phyloP scores from a whole-genome alignment of 1,284 basidiomycete genomes.

The Boletus sp. region DNA sequence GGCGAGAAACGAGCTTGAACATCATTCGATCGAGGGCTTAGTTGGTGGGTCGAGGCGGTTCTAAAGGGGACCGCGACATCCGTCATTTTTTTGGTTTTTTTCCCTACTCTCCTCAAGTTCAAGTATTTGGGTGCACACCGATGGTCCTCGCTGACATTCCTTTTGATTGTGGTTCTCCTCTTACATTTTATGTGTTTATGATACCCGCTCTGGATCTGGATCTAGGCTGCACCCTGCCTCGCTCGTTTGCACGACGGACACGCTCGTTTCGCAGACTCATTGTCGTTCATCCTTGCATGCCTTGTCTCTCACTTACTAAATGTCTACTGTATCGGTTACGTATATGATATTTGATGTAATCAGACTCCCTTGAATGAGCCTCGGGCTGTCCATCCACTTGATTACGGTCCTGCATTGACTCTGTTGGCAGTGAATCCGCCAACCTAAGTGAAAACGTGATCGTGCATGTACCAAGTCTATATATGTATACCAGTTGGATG shows the following conservation, averaged over 20 bases:
- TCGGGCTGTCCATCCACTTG: no score
- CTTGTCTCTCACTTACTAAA: not conserved
- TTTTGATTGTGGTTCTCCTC: not conserved
- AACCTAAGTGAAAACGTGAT: no score
- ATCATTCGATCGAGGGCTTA: slow-evolving; percentile 68
- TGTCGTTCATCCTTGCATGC: slow-evolving; percentile 20
- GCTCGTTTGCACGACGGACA: slow-evolving; percentile 12
- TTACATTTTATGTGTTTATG: not conserved
- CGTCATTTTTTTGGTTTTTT: not conserved
- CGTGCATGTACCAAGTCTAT: no score
- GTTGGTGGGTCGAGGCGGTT: slow-evolving; percentile 53
- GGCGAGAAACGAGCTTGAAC: slow-evolving; percentile 93
- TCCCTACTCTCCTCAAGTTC: not conserved
- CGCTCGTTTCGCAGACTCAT: slow-evolving; percentile 13
- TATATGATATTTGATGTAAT: slow-evolving; percentile 37
- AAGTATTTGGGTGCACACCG: not conserved
- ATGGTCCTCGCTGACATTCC: not conserved
- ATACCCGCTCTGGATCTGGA: slow-evolving; percentile 25
- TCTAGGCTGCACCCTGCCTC: slow-evolving; percentile 14
- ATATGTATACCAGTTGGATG: slow-evolving; percentile 4
- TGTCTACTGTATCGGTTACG: slow-evolving; percentile 36
- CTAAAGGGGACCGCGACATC: slow-evolving; percentile 22
- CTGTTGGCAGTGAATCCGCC: no score
- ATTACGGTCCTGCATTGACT: no score
- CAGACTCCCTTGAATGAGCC: slow-evolving; percentile 4